These are phyloP conservation scores for Penicillium griseofulvum DNA, from an alignment of 2,329 filamentous ascomycete species.

Conservation along the genomic window DNA sequence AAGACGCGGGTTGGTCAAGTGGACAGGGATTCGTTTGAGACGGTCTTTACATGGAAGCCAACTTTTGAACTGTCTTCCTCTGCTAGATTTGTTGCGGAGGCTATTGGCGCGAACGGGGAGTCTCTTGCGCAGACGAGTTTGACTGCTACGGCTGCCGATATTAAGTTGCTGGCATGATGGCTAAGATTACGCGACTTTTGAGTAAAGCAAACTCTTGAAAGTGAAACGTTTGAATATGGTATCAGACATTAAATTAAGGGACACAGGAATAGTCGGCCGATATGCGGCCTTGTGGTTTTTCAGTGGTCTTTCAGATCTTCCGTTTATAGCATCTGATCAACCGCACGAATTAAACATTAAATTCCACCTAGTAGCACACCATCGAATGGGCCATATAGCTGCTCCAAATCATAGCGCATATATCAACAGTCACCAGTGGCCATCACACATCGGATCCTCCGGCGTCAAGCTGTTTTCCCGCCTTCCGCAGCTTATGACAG, in stretches of 20 bases:
- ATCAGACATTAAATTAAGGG: neutral
- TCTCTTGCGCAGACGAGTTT: neutral
- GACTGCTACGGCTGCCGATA: neutral
- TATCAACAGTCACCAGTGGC: neutral
- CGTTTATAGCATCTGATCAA: too few relatives aligned
- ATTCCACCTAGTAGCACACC: too few relatives aligned
- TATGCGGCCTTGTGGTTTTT: too few relatives aligned
- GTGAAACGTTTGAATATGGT: neutral
- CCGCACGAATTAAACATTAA: neutral
- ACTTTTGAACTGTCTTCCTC: neutral
- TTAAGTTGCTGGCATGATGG: neutral
- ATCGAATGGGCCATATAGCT: neutral
- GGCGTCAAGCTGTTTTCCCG: neutral
- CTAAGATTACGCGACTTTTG: too few relatives aligned
- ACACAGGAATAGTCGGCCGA: too few relatives aligned
- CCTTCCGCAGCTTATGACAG: slow-evolving; percentile 14
- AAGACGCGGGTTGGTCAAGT: neutral
- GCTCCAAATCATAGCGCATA: neutral
- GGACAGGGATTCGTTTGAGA: slow-evolving; percentile 1
- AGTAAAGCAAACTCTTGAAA: neutral
- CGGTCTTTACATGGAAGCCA: neutral
- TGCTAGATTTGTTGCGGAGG: slow-evolving; percentile 2
- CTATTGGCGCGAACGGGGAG: neutral
- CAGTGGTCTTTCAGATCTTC: too few relatives aligned
- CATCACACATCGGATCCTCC: slow-evolving; percentile 3